Evolutionary conservation across 108 stramenopile genomes (phyloP).

Genomic region (Seminavis robusta): DNA sequence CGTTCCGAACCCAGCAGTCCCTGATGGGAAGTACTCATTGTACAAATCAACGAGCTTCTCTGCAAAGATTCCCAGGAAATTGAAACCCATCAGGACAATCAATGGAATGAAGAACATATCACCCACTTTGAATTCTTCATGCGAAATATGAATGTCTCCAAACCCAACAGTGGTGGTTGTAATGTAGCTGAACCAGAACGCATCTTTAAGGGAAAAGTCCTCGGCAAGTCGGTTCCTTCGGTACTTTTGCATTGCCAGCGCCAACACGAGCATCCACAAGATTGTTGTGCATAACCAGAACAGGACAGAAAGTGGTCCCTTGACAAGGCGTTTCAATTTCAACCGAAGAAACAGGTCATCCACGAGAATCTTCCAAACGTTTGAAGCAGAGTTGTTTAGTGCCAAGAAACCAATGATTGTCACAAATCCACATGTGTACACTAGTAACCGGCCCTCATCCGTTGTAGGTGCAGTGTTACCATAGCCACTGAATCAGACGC

Average conservation of each 20-base stretch:
- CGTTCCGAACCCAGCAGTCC: too few relatives aligned
- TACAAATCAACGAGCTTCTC: too few relatives aligned
- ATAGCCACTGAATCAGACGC: too few relatives aligned
- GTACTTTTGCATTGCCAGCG: neutral
- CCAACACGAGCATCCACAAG: conserved; percentile 28
- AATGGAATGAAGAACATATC: conserved; percentile 26
- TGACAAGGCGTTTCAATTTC: conserved; percentile 7
- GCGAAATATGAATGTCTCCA: conserved; percentile 46
- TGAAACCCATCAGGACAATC: conserved; percentile 34
- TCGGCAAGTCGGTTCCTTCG: conserved; percentile 7
- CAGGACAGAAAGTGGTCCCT: conserved; percentile 5
- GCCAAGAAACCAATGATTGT: conserved; percentile 40
- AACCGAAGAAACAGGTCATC: conserved; percentile 28
- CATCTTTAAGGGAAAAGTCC: conserved; percentile 8
- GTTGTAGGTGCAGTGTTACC: too few relatives aligned
- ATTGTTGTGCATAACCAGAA: conserved; percentile 34
- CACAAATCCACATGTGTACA: conserved; percentile 40
- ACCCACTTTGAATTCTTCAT: conserved; percentile 30
- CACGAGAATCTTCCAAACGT: conserved; percentile 25
- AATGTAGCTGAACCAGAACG: conserved; percentile 47
- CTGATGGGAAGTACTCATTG: too few relatives aligned
- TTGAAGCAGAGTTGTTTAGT: conserved; percentile 34
- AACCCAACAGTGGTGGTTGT: conserved; percentile 31
- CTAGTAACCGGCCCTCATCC: too few relatives aligned
- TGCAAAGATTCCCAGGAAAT: conserved; percentile 36